Base-by-base conservation (phyloP, 495 filamentous ascomycete genomes). In the Achaetomiella virescens region DNA sequence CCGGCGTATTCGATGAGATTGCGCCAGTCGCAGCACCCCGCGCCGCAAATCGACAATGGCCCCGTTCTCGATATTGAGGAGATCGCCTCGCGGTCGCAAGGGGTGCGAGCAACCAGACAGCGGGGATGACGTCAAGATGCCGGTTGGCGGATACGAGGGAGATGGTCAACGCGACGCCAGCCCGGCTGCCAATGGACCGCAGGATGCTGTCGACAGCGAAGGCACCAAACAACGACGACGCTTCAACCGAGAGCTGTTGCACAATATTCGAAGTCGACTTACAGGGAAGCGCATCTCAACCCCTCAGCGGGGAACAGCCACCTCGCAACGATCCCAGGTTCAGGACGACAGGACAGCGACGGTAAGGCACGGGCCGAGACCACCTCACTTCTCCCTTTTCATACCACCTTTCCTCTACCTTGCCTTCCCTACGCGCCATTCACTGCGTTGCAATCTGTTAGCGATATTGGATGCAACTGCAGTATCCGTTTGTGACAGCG, bases 191-290 rank as follows among this genome's bases (percentile, higher is more conserved):
- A 47, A 33, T 3, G 48, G 22, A 27, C 29, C 35, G 8, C 40
- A 41, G 7, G 21, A 35, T 7, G n/a, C 35, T 21, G 41, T 3
- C 18, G 25, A 36, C 14, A 56, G 36, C 1, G 35, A 22, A 31
- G 52, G 59, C 20, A 60, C 67, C 48, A 69, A 51, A 54, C 63
- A 63, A 52, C 59, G 64, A 33, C 64, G 65, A 44, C 60, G 62
- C 11, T 67, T 69, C 15, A 71, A 69, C 43, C 61, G 66, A 52
- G 66, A 72, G 17, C 52, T 72, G 55, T 66, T 76, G 36, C 62
- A 71, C 24, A 66, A 61, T 20, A 60, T 70, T 41, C 60, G 63
- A 25, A 63, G 54, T 37, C 55, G 68, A 59, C 27, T 67, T 51
- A 41, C 63, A 47, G 54, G 65, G 56, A 68, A 57, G 27, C 42